phyloP scores from a whole-genome alignment of 768 basidiomycete genomes.

The Calocera viscosa region DNA sequence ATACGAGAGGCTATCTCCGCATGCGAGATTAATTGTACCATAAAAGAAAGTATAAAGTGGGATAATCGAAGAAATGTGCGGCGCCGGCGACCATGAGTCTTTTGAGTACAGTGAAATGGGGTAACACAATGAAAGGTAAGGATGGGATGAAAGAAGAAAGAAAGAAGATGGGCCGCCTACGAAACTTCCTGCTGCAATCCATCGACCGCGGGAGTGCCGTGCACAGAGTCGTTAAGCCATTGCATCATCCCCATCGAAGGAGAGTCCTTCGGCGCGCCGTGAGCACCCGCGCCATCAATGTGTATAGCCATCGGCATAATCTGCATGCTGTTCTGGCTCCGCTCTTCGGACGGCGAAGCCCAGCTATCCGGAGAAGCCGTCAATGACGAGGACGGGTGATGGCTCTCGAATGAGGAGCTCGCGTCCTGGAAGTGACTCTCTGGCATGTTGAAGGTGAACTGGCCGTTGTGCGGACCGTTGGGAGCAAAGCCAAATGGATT shows the following conservation, averaged over 20 bases:
- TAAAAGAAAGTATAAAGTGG: constrained; percentile 7
- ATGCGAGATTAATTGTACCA: neutral
- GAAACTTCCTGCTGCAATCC: neutral
- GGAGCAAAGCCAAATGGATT: constrained; percentile 5
- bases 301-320: constrained; percentile 2
- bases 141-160: neutral
- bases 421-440: neutral
- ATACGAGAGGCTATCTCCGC: neutral
- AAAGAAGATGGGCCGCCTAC: neutral
- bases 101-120: constrained; percentile 3
- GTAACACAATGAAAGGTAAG: neutral
- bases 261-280: neutral
- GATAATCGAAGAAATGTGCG: constrained; percentile 1
- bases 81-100: constrained; percentile 7
- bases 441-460: constrained; percentile 1
- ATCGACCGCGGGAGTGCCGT: constrained; percentile 4
- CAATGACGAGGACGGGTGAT: neutral
- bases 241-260: constrained; percentile 8
- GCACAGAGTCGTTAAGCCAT: constrained; percentile 4
- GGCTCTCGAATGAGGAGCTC: neutral
- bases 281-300: neutral
- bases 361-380: constrained; percentile 1
- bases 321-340: constrained; percentile 3
- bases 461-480: neutral
- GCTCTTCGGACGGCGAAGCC: neutral